Percentiles rank a stretch among this genome's conserved stretches.
These are phyloP conservation scores for Hibiscus tridactylites DNA, from an alignment of 345 rosid species.

Conservation along the genomic window DNA sequence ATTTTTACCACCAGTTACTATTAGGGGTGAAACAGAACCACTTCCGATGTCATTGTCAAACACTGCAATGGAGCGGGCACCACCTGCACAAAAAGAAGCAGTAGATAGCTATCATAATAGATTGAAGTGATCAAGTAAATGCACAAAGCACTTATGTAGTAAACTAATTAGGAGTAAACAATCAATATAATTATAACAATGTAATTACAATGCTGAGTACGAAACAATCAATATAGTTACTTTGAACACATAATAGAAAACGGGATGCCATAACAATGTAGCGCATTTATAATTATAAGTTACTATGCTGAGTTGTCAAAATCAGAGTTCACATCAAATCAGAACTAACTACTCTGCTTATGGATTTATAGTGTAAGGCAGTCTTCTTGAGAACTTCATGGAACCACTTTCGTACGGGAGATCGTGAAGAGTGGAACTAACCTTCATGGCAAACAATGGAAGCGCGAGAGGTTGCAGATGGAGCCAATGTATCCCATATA, in stretches of 20 bases:
- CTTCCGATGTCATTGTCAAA: conserved; percentile 81
- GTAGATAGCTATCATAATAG: conserved; percentile 1
- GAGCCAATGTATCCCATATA: conserved; percentile 93
- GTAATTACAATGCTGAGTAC: background rate
- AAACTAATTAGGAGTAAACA: background rate
- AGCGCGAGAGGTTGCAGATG: conserved; percentile 77
- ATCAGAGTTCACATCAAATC: background rate
- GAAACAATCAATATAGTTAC: background rate
- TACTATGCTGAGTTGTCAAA: background rate
- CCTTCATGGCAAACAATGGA: conserved; percentile 87
- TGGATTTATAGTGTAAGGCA: background rate
- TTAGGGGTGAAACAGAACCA: conserved; percentile 87
- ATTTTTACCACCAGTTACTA: conserved; percentile 80
- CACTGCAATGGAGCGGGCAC: conserved; percentile 82
- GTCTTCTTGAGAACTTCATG: background rate
- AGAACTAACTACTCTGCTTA: background rate
- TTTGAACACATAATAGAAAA: background rate
- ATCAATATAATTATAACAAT: background rate
- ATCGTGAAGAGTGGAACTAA: conserved; percentile 11
- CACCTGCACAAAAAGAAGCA: conserved; percentile 45
- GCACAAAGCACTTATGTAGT: background rate
- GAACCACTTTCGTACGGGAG: background rate
- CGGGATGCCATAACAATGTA: background rate
- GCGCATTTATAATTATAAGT: background rate
- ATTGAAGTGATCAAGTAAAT: conserved; percentile 2